Conservation (phyloP, 805 yeast genomes). For the Blastobotrys muscicola region DNA sequence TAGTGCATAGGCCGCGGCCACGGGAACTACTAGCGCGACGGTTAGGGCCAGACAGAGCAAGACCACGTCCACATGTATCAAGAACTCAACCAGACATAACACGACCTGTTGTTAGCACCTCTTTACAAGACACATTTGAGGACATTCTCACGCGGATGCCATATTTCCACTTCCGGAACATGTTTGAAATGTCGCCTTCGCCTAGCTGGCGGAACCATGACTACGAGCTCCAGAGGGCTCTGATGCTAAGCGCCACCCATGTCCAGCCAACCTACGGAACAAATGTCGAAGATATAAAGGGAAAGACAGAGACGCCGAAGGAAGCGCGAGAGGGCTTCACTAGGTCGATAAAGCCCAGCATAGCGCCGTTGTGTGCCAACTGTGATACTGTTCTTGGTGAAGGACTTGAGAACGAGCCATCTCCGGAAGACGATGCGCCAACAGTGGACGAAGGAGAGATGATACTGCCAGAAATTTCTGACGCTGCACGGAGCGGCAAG, state of each 20-base stretch:
- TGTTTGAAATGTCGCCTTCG: too few relatives aligned
- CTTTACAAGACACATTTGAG: too few relatives aligned
- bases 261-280: not conserved
- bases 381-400: conserved; percentile 69
- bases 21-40: too few relatives aligned
- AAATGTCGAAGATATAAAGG: conserved; percentile 6
- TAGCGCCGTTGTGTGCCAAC: conserved; percentile 45
- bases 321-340: conserved; percentile 15
- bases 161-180: too few relatives aligned
- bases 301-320: conserved; percentile 5
- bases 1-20: too few relatives aligned
- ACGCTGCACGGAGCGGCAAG: not conserved
- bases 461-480: not conserved
- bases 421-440: conserved; percentile 21
- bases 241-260: not conserved
- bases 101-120: too few relatives aligned
- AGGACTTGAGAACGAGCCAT: conserved; percentile 53
- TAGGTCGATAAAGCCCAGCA: conserved; percentile 26
- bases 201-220: not conserved
- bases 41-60: too few relatives aligned
- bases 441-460: conserved; percentile 1
- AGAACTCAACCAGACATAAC: too few relatives aligned
- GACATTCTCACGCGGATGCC: too few relatives aligned
- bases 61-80: too few relatives aligned
- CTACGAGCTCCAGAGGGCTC: conserved; percentile 1